Conservation (phyloP, 228 moss, liverwort and hornwort species). For the Sphagnum fallax region DNA sequence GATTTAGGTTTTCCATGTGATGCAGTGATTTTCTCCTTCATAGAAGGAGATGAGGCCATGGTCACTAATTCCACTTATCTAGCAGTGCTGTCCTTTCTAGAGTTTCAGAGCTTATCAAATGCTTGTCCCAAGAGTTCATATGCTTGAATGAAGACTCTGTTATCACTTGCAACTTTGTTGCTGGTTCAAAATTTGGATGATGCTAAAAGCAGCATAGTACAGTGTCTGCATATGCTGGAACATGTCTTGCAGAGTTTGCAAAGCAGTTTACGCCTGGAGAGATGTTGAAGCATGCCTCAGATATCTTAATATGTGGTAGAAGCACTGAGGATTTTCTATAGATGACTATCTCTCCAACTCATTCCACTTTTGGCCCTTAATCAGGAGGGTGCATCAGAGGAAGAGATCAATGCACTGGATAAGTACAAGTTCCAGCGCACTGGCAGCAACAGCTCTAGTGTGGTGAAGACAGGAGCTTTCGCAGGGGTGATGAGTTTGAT, state of each 20-base stretch:
- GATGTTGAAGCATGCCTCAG: neutral
- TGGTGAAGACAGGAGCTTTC: conserved; percentile 47
- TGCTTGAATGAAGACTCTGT: neutral
- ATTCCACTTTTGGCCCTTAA: neutral
- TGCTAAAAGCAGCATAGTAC: too few species aligned
- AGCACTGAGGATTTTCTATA: too few species aligned
- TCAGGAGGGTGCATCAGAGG: conserved; percentile 94
- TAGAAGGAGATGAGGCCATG: neutral
- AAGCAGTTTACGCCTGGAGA: neutral
- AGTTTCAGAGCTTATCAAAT: too few species aligned
- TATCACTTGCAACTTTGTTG: neutral
- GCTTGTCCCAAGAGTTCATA: too few species aligned
- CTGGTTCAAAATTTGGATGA: too few species aligned
- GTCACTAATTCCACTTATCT: too few species aligned
- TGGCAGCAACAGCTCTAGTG: conserved; percentile 42
- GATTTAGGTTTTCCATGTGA: too few species aligned
- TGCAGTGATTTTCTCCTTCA: too few species aligned
- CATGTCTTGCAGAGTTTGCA: neutral
- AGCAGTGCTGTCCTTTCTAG: too few species aligned
- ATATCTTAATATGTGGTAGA: neutral
- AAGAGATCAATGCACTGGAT: conserved; percentile 80
- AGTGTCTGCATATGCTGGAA: neutral
- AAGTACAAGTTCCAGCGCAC: conserved; percentile 71
- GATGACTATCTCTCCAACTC: too few species aligned
- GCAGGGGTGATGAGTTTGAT: conserved; percentile 87